Percentiles rank a stretch among this genome's conserved stretches.
These are phyloP conservation scores for Malassezia arunalokei DNA, from an alignment of 1,284 basidiomycete genomes.

Conservation along the genomic window DNA sequence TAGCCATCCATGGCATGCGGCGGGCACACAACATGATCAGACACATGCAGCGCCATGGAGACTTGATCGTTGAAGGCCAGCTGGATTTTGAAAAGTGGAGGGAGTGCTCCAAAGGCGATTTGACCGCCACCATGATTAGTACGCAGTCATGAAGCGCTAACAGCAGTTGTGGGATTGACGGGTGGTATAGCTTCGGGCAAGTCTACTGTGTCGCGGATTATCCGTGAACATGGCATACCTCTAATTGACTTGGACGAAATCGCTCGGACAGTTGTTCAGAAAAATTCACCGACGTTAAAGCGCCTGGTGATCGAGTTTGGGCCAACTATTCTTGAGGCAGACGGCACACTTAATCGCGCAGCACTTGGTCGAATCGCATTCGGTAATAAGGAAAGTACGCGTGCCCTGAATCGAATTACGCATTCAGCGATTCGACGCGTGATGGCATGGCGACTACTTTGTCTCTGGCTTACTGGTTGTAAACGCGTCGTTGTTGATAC, in stretches of 20 bases:
- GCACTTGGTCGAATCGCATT: constrained; percentile 78
- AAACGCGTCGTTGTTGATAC: constrained; percentile 76
- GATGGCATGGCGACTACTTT: constrained; percentile 61
- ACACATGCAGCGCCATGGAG: constrained; percentile 5
- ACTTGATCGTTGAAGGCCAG: neutral
- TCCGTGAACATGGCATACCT: constrained; percentile 47
- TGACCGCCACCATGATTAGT: constrained; percentile 11
- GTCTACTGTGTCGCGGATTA: constrained; percentile 2
- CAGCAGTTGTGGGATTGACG: constrained; percentile 77
- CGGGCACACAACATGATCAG: constrained; percentile 5
- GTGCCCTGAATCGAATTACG: constrained; percentile 67
- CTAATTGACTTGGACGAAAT: constrained; percentile 85
- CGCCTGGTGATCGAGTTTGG: constrained; percentile 66
- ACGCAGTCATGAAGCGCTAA: constrained; percentile 1
- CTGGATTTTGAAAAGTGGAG: neutral
- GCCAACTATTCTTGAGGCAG: constrained; percentile 54
- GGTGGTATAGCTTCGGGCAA: constrained; percentile 85
- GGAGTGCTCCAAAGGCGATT: neutral
- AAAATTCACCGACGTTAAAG: constrained; percentile 63
- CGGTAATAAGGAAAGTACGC: constrained; percentile 54
- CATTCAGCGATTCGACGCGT: constrained; percentile 73
- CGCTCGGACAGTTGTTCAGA: constrained; percentile 73
- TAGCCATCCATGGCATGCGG: neutral
- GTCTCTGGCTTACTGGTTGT: constrained; percentile 65
- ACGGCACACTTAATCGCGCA: constrained; percentile 68